Percentiles rank a stretch among this genome's conserved stretches.
Conservation (phyloP, 106 monocot genomes). For the Dioscorea dumetorum region DNA sequence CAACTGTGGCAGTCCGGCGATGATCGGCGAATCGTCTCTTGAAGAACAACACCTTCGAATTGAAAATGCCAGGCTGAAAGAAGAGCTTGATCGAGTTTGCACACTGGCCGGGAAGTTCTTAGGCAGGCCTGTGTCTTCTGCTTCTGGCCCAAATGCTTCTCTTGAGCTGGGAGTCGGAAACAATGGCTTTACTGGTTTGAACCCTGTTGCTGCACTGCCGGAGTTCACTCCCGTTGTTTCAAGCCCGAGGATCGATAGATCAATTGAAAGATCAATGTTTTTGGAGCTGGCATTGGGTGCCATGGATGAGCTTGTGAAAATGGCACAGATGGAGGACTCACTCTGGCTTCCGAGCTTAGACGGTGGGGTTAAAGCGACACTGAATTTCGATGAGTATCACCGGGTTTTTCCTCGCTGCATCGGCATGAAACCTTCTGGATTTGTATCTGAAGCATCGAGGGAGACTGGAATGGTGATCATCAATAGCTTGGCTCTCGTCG, state of each 20-base stretch:
- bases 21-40: conserved; percentile 56
- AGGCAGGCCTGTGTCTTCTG: conserved; percentile 34
- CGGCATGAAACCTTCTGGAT: conserved; percentile 42
- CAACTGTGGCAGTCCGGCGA: conserved; percentile 68
- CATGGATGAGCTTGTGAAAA: conserved; percentile 84
- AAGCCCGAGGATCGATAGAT: conserved; percentile 29
- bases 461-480: conserved; percentile 67
- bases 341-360: conserved; percentile 53
- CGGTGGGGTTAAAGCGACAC: conserved; percentile 19
- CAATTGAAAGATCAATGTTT: conserved; percentile 47
- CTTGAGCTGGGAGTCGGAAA: conserved; percentile 54
- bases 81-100: conserved; percentile 77
- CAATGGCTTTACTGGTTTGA: conserved; percentile 22
- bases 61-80: conserved; percentile 84
- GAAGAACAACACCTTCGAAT: conserved; percentile 77
- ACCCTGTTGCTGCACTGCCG: conserved; percentile 9
- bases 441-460: conserved; percentile 70
- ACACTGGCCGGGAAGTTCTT: conserved; percentile 63
- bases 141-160: conserved; percentile 23
- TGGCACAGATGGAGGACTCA: conserved; percentile 63
- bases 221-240: conserved; percentile 24
- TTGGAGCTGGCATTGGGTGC: conserved; percentile 70
- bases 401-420: conserved; percentile 37
- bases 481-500: conserved; percentile 65
- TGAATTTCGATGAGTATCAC: conserved; percentile 61